Evolutionary conservation across 2,329 filamentous ascomycete genomes (phyloP), one percentile per base, ranked within the genome.

Genomic region (Juglanconis juglandina): DNA sequence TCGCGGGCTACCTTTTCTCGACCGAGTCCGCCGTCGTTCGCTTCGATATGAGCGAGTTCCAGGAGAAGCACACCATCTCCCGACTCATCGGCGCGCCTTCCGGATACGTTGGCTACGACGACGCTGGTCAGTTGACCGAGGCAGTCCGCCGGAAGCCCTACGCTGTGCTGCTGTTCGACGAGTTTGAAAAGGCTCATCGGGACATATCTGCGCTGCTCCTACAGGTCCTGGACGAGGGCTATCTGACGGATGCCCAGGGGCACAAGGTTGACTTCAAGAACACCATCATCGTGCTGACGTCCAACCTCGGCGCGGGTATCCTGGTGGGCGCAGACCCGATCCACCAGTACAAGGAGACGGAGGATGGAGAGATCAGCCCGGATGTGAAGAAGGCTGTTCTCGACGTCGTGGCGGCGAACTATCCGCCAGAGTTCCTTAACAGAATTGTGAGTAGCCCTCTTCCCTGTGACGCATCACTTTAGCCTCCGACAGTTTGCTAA

Each of bases 1-100:
- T 99, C 68, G 95, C 95, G 1, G 85, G 84, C 60, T 98, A 97
- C 77, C 80, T 99, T 42, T 99, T 98, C 76, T 95, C 90, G 0
- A 96, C 92, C 1, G 91, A 96, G 68, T 87, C 87, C 34, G 94
- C 95, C 3, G 92, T 99, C 33, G 86, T 97, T 39, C 85, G 95
- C 39, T 98, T 98, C 74, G 95, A 98, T 74, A 98, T 98, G 95
- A 91, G 87, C 68, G 95, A 99, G 71, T 98, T 97, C 73, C 92
- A 96, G 71, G 95, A 98, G 72, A 96, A 96, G 74, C 94, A 98
- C 71, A 98, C 95, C 3, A 90, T 98, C 59, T 96, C 91, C 34
- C 85, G 94, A 17, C 83, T 98, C 37, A 97, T 98, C 66, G 95
- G 95, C 49, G 90, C 90, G 3, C 95, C 95, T 0, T 94, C 95